Base-by-base conservation (phyloP, 1,284 basidiomycete species). In the Phylloboletellus chloephorus region DNA sequence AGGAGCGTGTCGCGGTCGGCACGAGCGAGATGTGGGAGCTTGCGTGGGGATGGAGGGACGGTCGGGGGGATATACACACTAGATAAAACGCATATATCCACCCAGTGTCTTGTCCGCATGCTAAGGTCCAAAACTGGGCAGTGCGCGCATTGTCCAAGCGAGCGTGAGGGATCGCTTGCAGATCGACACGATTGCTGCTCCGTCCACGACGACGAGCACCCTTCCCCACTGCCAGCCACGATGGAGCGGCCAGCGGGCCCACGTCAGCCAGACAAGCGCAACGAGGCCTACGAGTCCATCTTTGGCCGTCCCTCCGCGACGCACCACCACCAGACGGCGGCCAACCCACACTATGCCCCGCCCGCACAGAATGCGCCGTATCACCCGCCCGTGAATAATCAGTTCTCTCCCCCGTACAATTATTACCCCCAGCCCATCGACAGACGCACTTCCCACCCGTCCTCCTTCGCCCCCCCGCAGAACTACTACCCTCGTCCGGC, bases 261-360 rank as follows among this genome's bases (percentile, higher is more conserved):
- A 48, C 74, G 82, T 46, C 78, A 77, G 50, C 78, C 78, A 37
- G 82, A 85, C 68, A 85, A 85, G 58, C 79, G 84, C 43, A 69
- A 76, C 59, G 74, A 76, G 43, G 87, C 87, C 28, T 90, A 86
- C 67, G 82, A 88, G 61, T 78, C 80, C 55, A 88, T 90, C 63
- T 90, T 90, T 61, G 83, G 85, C 24, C 74, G 87, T 16, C 80
- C 85, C 33, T 76, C 74, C 46, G 64, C 70, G 30, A 53, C 67
- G n/a, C n/a, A n/a, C 26, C 79, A 81, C 58, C 79, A 79, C 54
- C 71, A 73, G 38, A 57, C 63, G 23, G 46, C 48, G 37, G 58
- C 47, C 39, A 47, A 45, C 36, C 45, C 57, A 23, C 43, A 54
- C 45, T 44, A 58, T 24, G 44, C 16, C 8, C 58, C 58, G 15